phyloP scores from a whole-genome alignment of 2,329 filamentous ascomycete species.

The Phialophora chinensis region DNA sequence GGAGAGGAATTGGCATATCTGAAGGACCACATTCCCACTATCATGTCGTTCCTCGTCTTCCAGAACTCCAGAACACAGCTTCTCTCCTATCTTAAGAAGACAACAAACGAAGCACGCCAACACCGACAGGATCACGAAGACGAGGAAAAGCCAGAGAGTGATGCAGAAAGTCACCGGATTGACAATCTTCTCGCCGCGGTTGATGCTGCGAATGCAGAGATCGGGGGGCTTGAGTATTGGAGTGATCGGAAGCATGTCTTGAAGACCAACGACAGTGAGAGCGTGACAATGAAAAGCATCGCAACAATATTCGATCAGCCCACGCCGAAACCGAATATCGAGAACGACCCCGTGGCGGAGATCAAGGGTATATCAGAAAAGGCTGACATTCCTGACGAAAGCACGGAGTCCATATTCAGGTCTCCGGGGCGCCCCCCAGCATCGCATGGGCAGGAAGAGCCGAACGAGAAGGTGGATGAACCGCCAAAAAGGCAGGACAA shows the following conservation, averaged over 20 bases:
- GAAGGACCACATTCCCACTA: conserved; percentile 77
- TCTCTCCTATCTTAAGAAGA: conserved; percentile 70
- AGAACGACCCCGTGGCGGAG: conserved; percentile 39
- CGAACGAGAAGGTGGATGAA: conserved; percentile 23
- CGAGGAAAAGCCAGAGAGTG: conserved; percentile 51
- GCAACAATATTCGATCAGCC: conserved; percentile 34
- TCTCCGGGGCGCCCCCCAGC: neutral
- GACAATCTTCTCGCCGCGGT: conserved; percentile 76
- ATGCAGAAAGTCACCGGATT: conserved; percentile 58
- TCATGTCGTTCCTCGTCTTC: conserved; percentile 87
- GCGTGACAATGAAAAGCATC: conserved; percentile 29
- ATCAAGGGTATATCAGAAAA: conserved; percentile 69
- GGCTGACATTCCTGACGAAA: conserved; percentile 48
- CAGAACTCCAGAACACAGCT: conserved; percentile 83
- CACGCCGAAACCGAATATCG: conserved; percentile 24
- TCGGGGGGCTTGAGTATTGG: conserved; percentile 84
- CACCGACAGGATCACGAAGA: conserved; percentile 56
- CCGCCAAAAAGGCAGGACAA: conserved; percentile 26
- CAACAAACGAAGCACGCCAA: conserved; percentile 62
- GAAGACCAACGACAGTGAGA: conserved; percentile 34
- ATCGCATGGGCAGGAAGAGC: conserved; percentile 4
- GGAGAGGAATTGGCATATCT: conserved; percentile 78
- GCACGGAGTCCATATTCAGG: conserved; percentile 17
- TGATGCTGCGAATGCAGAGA: conserved; percentile 77
- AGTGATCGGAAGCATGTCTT: conserved; percentile 64